Base-by-base conservation (phyloP, 768 basidiomycete species). In the Flagelloscypha sp. region DNA sequence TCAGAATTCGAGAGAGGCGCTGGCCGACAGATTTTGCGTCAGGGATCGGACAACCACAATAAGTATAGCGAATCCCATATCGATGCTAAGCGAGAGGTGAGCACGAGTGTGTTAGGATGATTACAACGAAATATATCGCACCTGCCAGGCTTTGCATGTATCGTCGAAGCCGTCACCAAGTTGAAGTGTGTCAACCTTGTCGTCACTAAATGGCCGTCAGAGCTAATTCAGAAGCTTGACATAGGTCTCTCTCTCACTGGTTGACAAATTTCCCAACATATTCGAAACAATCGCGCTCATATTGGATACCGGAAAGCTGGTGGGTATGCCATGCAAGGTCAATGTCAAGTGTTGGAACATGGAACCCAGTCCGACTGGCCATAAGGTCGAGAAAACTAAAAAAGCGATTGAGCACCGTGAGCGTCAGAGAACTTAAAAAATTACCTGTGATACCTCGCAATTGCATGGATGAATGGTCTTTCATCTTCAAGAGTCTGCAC, bases 241-340 rank as follows among this genome's bases (percentile, higher is more conserved):
- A 27, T 25, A n/a, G n/a, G 27, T 27, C 4, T n/a, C n/a, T 4
- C 4, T 35, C 74, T 53, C 34, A 77, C 76, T 79, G 76, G 45
- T 79, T 70, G 17, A 79, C 51, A 22, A 60, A 68, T 16, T 64
- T 61, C 0, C 67, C 63, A 3, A 76, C 42, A 33, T 59, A 63
- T 11, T 35, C 52, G 37, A 52, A 50, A 28, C 72, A 70, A 38
- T 78, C 68, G 1, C 40, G 30, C 4, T 50, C 46, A 45, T 84
- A 84, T 23, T 59, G 55, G 2, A 37, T 39, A 1, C 62, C 62
- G 48, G 67, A 59, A 5, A 84, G 62, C 43, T 83, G 81, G 38
- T 84, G 80, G 0, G 79, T 79, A 43, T 86, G 83, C 81, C 82
- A 84, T 3, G 68, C 72, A 13, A 86, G 59, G 43, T 84, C 83